Evolutionary conservation across 1,139 yeast genomes (phyloP), one percentile per base, ranked within the genome.

Genomic region (Blastobotrys illinoisensis): DNA sequence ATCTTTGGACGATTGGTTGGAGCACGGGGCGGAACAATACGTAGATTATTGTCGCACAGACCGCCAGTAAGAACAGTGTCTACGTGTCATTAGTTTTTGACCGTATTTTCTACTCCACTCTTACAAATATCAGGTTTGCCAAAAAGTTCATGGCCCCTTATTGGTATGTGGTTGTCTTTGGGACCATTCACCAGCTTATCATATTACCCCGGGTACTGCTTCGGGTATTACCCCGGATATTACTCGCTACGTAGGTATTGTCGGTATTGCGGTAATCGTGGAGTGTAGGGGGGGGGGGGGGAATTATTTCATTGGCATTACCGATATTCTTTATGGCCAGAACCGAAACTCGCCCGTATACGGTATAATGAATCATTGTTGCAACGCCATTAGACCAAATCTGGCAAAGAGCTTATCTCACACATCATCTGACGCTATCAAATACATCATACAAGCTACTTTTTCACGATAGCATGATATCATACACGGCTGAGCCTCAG

Each of bases 1-100:
- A 43, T 40, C 59, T 55, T 40, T 52, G 55, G 18, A 58, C 50
- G 20, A 55, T 44, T 11, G 61, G 63, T 47, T 55, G 52, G 24
- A 58, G 49, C 24, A 60, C 61, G 48, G 47, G 46, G 44, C 50
- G 52, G 51, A 53, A 55, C 46, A 54, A 19, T n/a, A 51, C 24
- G 16, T 50, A 56, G 24, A 55, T 26, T 14, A 53, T 46, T 13
- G 48, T 47, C 13, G 44, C 50, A 44, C 57, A 47, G 49, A 23
- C 53, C 20, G 49, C 40, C 23, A 51, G 49, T 46, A 57, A 52
- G 5, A 51, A 28, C 46, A 55, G n/a, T 2, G 62, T 57, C 61
- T 56, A 36, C 40, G 47, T 5, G n/a, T n/a, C n/a, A 45, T 49
- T 48, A 28, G 50, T 14, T 14, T 43, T 3, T 6, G 54, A 47